Conservation (phyloP, 164 flowering plant species). For the Tinospora cordifolia region DNA sequence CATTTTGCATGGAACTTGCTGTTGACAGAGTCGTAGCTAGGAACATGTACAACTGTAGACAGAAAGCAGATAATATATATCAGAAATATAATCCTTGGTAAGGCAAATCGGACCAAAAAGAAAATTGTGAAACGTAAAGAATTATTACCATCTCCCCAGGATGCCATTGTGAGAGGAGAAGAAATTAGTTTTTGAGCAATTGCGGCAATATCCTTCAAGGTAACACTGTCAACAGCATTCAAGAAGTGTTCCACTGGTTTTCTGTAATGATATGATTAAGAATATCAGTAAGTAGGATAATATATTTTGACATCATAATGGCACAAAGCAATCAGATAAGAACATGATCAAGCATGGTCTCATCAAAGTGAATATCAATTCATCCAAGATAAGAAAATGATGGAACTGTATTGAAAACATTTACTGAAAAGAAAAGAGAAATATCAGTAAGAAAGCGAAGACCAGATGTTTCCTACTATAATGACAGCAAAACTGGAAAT, state of each 20-base stretch:
- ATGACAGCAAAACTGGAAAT: too few species aligned
- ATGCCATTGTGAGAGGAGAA: constrained; percentile 85
- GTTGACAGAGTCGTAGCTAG: constrained; percentile 70
- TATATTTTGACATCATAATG: neutral
- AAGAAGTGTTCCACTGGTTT: constrained; percentile 49
- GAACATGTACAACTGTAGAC: constrained; percentile 56
- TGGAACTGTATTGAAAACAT: too few species aligned
- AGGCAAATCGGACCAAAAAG: neutral
- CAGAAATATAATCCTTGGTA: neutral
- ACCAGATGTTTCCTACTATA: too few species aligned
- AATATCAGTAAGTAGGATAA: neutral
- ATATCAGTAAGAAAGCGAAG: too few species aligned
- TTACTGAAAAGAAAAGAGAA: too few species aligned
- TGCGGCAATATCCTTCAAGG: constrained; percentile 50
- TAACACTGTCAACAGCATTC: constrained; percentile 55
- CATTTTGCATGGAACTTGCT: constrained; percentile 45
- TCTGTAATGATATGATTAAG: constrained; percentile 14
- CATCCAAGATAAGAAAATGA: neutral
- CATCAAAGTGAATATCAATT: too few species aligned
- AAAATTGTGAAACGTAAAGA: neutral
- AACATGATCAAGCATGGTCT: too few species aligned
- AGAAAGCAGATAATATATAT: neutral
- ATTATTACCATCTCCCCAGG: constrained; percentile 80
- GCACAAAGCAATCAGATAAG: too few species aligned
- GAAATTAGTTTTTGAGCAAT: constrained; percentile 48